Evolutionary conservation across 1,284 basidiomycete genomes (phyloP), one percentile per base, ranked within the genome.

Genomic region (Heterobasidion occidentale): DNA sequence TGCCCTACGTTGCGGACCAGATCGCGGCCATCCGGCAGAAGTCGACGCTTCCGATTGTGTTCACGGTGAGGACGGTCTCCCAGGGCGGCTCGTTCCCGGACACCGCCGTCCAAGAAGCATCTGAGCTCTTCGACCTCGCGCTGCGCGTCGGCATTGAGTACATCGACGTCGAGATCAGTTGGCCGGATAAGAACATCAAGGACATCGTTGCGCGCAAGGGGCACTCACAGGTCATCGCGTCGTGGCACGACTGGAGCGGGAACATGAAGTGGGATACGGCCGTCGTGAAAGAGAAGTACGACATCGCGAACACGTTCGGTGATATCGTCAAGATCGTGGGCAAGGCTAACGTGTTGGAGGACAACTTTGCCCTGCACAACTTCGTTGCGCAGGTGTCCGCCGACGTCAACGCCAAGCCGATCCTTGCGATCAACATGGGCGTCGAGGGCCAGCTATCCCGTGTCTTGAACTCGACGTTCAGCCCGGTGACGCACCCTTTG

Each of bases 391-490:
- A 73, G 54, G 70, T 71, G 56, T 74, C 68, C 17, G 65, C 63
- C 54, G 69, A 71, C 12, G 71, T 76, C 1, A 71, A 71, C 35
- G 71, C 78, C 50, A 92, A 89, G 68, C 94, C 94, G 1, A 77
- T 98, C 61, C 84, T 99, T 58, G 94, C 93, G 2, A 89, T 98
- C 76, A 98, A 98, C 71, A 96, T 97, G 86, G 94, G 94, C 19
- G 68, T 80, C 8, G 79, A 83, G 42, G 97, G 97, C 6, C 94
- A 98, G 71, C 79, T 98, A 63, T 94, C 93, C 8, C 81, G 97
- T 19, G 83, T 98, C 56, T 75, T 97, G 56, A 98, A 97, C 71
- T 74, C 79, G 3, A 89, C 88, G 4, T 83, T 99, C 60, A 93
- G 87, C 48, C 95, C 96, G 3, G 83, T 98, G 47, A 94, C 94